phyloP scores from a whole-genome alignment of 1,284 basidiomycete genomes.

The Marasmius tenuissimus region DNA sequence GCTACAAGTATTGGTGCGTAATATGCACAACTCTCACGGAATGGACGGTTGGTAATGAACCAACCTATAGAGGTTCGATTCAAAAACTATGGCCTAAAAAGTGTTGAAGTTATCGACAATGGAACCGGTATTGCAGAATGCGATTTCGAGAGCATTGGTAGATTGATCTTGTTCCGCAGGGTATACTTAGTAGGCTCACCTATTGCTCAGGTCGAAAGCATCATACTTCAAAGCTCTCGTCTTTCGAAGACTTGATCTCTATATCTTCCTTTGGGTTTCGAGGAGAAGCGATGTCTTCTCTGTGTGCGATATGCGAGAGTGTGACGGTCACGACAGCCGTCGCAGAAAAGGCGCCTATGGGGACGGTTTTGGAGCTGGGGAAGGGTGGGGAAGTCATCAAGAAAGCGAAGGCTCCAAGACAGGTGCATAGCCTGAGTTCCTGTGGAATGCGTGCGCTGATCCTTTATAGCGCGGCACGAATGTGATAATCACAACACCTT shows the following conservation, averaged over 20 bases:
- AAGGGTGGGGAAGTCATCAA: conserved; percentile 58
- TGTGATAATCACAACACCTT: conserved; percentile 73
- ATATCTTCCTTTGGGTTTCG: conserved; percentile 93
- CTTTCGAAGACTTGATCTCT: conserved; percentile 73
- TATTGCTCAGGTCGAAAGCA: conserved; percentile 76
- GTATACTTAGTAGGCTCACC: neutral
- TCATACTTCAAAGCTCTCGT: conserved; percentile 89
- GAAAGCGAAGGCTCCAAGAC: conserved; percentile 65
- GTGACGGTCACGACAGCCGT: conserved; percentile 79
- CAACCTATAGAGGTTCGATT: conserved; percentile 80
- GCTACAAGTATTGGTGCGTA: conserved; percentile 83
- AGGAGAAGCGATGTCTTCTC: conserved; percentile 92
- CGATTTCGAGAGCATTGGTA: conserved; percentile 82
- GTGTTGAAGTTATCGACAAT: conserved; percentile 92
- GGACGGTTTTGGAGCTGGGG: conserved; percentile 75
- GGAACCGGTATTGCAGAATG: conserved; percentile 81
- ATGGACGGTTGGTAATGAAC: neutral
- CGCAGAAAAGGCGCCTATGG: conserved; percentile 70
- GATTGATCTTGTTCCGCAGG: conserved; percentile 21
- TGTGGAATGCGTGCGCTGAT: conserved; percentile 2
- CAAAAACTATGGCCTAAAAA: conserved; percentile 85
- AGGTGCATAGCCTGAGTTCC: conserved; percentile 41
- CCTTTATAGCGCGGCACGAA: conserved; percentile 81
- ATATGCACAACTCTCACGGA: neutral
- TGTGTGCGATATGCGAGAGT: conserved; percentile 82